Evolutionary conservation across 306 rosid genomes (phyloP).

Genomic region (Astragalus membranaceus): DNA sequence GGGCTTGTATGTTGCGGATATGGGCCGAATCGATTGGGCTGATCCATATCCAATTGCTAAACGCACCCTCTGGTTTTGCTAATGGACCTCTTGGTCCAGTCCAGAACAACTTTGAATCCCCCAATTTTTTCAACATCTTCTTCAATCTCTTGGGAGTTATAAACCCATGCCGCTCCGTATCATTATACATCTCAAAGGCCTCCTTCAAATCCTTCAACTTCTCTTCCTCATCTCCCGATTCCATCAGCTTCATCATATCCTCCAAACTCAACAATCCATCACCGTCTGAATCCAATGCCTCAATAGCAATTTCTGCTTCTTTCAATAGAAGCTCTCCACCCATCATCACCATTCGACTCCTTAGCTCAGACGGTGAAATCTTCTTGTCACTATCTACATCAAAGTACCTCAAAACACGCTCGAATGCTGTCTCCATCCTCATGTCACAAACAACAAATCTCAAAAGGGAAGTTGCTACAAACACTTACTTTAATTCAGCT

Average conservation of each 20-base stretch:
- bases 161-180: constrained; percentile 47
- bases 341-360: constrained; percentile 25
- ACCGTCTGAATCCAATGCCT: constrained; percentile 65
- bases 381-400: constrained; percentile 82
- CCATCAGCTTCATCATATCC: constrained; percentile 52
- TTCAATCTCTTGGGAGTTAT: constrained; percentile 71
- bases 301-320: constrained; percentile 54
- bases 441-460: not conserved
- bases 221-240: constrained; percentile 49
- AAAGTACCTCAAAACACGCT: constrained; percentile 49
- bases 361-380: constrained; percentile 57
- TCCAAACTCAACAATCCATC: constrained; percentile 65
- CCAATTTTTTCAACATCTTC: constrained; percentile 62
- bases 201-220: constrained; percentile 58
- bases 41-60: no score
- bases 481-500: no score
- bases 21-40: no score
- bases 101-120: constrained; percentile 56
- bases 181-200: constrained; percentile 58
- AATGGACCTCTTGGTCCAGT: no score
- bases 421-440: constrained; percentile 25
- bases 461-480: not conserved
- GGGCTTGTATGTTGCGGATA: no score
- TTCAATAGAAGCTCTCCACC: constrained; percentile 41
- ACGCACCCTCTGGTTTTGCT: no score